phyloP scores from a whole-genome alignment of 2,329 filamentous ascomycete species.

The Diaporthe amygdali region DNA sequence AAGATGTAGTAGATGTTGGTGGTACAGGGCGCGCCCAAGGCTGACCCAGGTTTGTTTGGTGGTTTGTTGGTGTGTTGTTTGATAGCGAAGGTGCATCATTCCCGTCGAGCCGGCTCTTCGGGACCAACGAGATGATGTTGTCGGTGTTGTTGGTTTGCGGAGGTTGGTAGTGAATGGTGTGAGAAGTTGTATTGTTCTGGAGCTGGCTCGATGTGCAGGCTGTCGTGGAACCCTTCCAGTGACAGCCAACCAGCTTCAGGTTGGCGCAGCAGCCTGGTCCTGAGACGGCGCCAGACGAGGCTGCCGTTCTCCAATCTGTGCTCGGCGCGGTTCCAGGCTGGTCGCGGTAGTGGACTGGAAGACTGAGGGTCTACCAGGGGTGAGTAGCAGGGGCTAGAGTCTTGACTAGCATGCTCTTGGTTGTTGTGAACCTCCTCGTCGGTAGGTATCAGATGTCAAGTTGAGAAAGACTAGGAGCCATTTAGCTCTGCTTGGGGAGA shows the following conservation, averaged over 20 bases:
- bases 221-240: slow-evolving; percentile 10
- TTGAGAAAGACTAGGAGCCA: background rate
- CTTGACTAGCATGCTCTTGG: background rate
- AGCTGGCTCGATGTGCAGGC: slow-evolving; percentile 5
- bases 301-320: background rate
- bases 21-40: slow-evolving; percentile 17
- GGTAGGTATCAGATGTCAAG: background rate
- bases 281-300: background rate
- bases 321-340: background rate
- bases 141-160: background rate
- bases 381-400: slow-evolving; percentile 9
- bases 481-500: slow-evolving; percentile 65
- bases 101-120: slow-evolving; percentile 25
- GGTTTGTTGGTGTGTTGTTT: slow-evolving; percentile 8
- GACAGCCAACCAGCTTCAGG: background rate
- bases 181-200: background rate
- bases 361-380: background rate
- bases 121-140: background rate
- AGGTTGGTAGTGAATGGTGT: slow-evolving; percentile 4
- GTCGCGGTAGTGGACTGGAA: background rate
- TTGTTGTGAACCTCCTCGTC: background rate
- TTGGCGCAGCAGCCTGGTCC: background rate
- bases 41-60: slow-evolving; percentile 26
- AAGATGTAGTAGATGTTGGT: slow-evolving; percentile 26
- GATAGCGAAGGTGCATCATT: slow-evolving; percentile 25